Evolutionary conservation across 352 stramenopile species (phyloP).

Genomic region (Paralagenidium karlingii): DNA sequence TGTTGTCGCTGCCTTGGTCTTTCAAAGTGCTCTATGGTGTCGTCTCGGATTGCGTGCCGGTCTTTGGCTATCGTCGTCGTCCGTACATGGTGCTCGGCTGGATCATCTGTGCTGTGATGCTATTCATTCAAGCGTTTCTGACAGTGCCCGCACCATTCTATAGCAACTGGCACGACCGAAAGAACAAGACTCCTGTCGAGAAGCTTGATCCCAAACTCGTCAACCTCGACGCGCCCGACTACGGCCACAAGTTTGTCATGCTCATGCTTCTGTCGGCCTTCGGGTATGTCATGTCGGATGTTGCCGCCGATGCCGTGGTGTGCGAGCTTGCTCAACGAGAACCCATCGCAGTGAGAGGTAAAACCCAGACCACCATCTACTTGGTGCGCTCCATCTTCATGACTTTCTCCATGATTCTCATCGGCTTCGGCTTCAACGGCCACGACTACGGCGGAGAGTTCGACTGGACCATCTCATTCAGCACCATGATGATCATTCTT

Average conservation of each 20-base stretch:
- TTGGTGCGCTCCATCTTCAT: slow-evolving; percentile 24
- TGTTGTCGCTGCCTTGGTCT: slow-evolving; percentile 56
- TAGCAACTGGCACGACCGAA: slow-evolving; percentile 17
- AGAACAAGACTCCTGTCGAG: slow-evolving; percentile 16
- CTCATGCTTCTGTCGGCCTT: slow-evolving; percentile 40
- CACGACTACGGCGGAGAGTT: slow-evolving; percentile 45
- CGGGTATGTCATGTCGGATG: slow-evolving; percentile 53
- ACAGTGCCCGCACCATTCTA: slow-evolving; percentile 12
- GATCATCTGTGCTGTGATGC: slow-evolving; percentile 17
- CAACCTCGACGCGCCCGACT: slow-evolving; percentile 1
- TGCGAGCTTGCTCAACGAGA: slow-evolving; percentile 60
- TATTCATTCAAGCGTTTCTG: slow-evolving; percentile 19
- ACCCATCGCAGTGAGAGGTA: slow-evolving; percentile 44
- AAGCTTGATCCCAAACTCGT: slow-evolving; percentile 4
- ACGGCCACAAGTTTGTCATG: slow-evolving; percentile 3
- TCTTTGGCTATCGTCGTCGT: slow-evolving; percentile 46
- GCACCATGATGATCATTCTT: slow-evolving; percentile 40
- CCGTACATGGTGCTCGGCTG: slow-evolving; percentile 66
- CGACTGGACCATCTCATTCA: slow-evolving; percentile 31
- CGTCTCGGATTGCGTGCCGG: slow-evolving; percentile 45
- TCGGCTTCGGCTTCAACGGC: slow-evolving; percentile 43
- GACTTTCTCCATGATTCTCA: slow-evolving; percentile 14
- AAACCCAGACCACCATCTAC: slow-evolving; percentile 50
- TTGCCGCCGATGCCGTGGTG: slow-evolving; percentile 53
- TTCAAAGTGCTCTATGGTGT: slow-evolving; percentile 74